phyloP scores from a whole-genome alignment of 495 filamentous ascomycete genomes.

The Aspergillus biplanus region DNA sequence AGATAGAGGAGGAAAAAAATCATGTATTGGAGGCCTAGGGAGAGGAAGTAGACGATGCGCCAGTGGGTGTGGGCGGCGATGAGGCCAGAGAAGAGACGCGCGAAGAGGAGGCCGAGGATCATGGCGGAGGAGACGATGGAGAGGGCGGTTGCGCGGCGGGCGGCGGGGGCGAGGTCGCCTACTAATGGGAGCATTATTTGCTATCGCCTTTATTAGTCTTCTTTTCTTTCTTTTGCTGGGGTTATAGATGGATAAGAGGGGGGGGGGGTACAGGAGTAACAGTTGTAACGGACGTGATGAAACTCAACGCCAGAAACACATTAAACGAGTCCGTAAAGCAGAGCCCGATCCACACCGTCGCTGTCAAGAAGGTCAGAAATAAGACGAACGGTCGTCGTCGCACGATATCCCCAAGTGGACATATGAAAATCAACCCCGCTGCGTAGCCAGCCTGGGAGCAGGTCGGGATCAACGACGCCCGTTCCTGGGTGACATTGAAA shows the following conservation, averaged over 20 bases:
- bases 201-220: constrained; percentile 12
- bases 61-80: constrained; percentile 71
- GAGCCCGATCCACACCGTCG: constrained; percentile 67
- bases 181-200: constrained; percentile 86
- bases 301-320: constrained; percentile 69
- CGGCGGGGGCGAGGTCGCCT: constrained; percentile 74
- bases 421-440: constrained; percentile 71
- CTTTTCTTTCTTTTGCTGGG: no score
- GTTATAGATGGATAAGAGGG: no score
- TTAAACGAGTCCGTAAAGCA: constrained; percentile 69
- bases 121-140: constrained; percentile 80
- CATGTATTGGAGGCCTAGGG: constrained; percentile 71
- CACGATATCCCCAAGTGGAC: constrained; percentile 78
- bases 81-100: constrained; percentile 75
- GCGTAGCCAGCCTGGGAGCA: constrained; percentile 84
- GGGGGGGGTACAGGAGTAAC: constrained; percentile 65
- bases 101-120: constrained; percentile 74
- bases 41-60: constrained; percentile 82
- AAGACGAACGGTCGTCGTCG: constrained; percentile 71
- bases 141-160: constrained; percentile 66
- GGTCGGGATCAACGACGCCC: constrained; percentile 68
- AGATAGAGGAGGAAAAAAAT: constrained; percentile 68
- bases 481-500: constrained; percentile 62
- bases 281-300: constrained; percentile 71
- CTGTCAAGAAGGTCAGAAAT: constrained; percentile 65